phyloP scores from a whole-genome alignment of 225 moss, liverwort and hornwort genomes.

The Climacium dendroides region DNA sequence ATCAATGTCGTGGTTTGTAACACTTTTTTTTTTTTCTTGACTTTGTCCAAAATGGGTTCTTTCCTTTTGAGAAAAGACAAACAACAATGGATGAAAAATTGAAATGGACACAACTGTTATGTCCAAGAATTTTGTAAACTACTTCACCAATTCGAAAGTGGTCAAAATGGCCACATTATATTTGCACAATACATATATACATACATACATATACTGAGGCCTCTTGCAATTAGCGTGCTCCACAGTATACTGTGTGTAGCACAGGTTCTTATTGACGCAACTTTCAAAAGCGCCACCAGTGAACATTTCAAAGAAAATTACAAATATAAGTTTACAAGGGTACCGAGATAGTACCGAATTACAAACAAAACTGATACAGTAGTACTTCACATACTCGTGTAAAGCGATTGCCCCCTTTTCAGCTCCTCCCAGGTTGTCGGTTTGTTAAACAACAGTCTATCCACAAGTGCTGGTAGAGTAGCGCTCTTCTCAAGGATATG shows the following conservation, averaged over 20 bases:
- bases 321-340: not conserved
- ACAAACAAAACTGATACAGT: not conserved
- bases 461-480: not conserved
- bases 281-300: not conserved
- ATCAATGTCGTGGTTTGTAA: not conserved
- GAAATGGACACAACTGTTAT: not conserved
- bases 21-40: not conserved
- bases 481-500: not conserved
- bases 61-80: not conserved
- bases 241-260: not conserved
- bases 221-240: not conserved
- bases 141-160: not conserved
- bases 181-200: not conserved
- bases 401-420: not conserved
- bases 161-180: not conserved
- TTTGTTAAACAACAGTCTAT: not conserved
- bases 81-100: not conserved
- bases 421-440: not conserved
- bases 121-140: not conserved
- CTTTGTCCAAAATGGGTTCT: not conserved
- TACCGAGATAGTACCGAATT: not conserved
- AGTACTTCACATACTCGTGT: not conserved
- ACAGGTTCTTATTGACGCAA: not conserved
- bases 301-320: not conserved
- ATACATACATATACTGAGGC: too few species aligned